These are phyloP conservation scores for Pontederia crassipes DNA, from an alignment of 176 grass and related monocot species.

Conservation along the genomic window DNA sequence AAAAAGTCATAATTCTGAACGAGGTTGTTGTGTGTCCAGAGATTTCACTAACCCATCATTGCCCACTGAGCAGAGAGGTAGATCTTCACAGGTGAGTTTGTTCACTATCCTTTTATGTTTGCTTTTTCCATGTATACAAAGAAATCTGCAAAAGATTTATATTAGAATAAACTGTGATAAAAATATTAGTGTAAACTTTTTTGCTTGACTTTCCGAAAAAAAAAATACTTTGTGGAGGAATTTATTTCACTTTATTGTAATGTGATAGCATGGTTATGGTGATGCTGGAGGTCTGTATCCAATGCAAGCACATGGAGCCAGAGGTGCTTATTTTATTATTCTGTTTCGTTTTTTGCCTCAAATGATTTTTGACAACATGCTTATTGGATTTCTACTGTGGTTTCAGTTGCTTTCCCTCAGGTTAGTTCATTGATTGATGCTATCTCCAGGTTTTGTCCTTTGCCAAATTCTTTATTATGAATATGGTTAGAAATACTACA, in stretches of 20 bases:
- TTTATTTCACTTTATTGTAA: constrained; percentile 1
- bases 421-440: constrained; percentile 32
- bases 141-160: not conserved
- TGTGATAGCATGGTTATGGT: constrained; percentile 52
- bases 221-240: not conserved
- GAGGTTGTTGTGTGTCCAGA: constrained; percentile 32
- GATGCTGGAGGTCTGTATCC: constrained; percentile 57
- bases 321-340: constrained; percentile 4
- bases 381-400: constrained; percentile 7
- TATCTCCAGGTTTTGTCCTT: constrained; percentile 19
- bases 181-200: no score
- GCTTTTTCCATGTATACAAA: not conserved
- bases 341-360: not conserved
- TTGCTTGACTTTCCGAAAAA: no score
- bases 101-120: constrained; percentile 4
- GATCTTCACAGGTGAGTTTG: constrained; percentile 50
- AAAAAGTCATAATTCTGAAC: not conserved
- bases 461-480: not conserved
- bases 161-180: no score
- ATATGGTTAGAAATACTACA: not conserved
- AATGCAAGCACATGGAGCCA: constrained; percentile 63
- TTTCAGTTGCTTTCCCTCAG: constrained; percentile 68
- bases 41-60: constrained; percentile 95
- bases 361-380: not conserved
- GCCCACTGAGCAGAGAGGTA: constrained; percentile 76